A percentile compares a stretch with the other conserved stretches of the same genome.
phyloP scores from a whole-genome alignment of 768 basidiomycete genomes.

The Leccinum pellstonianum region DNA sequence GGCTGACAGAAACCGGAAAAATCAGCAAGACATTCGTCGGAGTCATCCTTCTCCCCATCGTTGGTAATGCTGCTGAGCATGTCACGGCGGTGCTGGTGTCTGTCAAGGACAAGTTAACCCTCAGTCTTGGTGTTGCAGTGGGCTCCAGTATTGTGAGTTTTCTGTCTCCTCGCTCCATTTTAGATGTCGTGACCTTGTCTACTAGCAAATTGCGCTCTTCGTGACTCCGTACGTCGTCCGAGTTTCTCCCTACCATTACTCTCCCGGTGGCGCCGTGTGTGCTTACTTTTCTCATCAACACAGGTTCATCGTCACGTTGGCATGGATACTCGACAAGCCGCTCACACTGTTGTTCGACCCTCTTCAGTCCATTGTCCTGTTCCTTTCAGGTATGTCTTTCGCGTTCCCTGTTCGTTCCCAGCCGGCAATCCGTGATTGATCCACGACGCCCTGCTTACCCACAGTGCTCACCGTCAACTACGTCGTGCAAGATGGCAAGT shows the following conservation, averaged over 20 bases:
- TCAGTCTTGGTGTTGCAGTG: slow-evolving; percentile 88
- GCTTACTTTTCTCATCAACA: slow-evolving; percentile 13
- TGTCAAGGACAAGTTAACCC: slow-evolving; percentile 83
- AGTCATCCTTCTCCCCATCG: slow-evolving; percentile 85
- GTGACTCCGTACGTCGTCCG: slow-evolving; percentile 52
- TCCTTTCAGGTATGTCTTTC: slow-evolving; percentile 23
- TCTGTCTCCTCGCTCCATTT: neutral
- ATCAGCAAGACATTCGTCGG: slow-evolving; percentile 86
- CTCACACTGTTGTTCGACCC: slow-evolving; percentile 84
- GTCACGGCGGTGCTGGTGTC: slow-evolving; percentile 90
- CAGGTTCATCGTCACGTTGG: slow-evolving; percentile 74
- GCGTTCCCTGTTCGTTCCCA: neutral
- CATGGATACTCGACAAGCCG: slow-evolving; percentile 79
- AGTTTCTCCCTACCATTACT: too few species aligned
- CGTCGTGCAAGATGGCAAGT: slow-evolving; percentile 81
- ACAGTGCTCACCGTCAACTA: slow-evolving; percentile 82
- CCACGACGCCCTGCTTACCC: neutral
- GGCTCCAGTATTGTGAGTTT: slow-evolving; percentile 74
- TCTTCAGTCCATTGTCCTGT: slow-evolving; percentile 56
- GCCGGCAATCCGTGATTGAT: neutral
- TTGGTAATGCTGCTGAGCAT: slow-evolving; percentile 90
- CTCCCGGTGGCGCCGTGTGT: neutral
- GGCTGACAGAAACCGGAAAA: slow-evolving; percentile 52
- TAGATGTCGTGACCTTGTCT: neutral
- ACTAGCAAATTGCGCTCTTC: slow-evolving; percentile 71